phyloP scores from a whole-genome alignment of 805 yeast species.

The Ogataea dorogensis region DNA sequence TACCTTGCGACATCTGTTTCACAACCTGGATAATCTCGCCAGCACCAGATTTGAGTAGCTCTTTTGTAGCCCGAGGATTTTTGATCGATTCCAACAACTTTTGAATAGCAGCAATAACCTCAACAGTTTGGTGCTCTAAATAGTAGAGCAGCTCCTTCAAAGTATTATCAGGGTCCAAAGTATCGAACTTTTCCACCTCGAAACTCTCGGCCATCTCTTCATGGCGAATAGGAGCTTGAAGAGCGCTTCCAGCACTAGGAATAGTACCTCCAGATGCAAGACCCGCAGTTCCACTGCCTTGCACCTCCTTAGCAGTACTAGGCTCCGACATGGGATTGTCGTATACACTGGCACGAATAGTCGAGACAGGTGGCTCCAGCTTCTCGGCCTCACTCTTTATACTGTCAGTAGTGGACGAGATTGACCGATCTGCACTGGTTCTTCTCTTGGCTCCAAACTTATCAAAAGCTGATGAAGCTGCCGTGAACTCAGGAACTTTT shows the following conservation, averaged over 20 bases:
- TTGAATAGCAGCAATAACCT: constrained; percentile 88
- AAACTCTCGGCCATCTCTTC: constrained; percentile 36
- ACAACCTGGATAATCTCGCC: constrained; percentile 76
- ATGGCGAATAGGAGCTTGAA: constrained; percentile 15
- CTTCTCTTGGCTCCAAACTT: constrained; percentile 34
- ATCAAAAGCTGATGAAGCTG: constrained; percentile 26
- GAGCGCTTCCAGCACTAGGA: constrained; percentile 26
- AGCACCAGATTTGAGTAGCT: constrained; percentile 69
- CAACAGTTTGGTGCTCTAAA: constrained; percentile 90
- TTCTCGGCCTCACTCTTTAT: constrained; percentile 1
- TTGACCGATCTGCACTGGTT: constrained; percentile 8
- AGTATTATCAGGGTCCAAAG: constrained; percentile 85
- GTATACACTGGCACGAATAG: constrained; percentile 7
- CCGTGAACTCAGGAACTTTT: constrained; percentile 7
- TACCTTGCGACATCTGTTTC: constrained; percentile 84
- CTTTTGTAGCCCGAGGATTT: constrained; percentile 72
- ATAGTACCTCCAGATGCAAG: constrained; percentile 18
- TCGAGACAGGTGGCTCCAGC: neutral
- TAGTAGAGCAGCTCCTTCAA: constrained; percentile 78
- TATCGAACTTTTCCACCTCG: constrained; percentile 73
- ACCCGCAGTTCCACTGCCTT: constrained; percentile 1
- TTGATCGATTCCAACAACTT: constrained; percentile 73
- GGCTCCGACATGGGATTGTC: constrained; percentile 13
- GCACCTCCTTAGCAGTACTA: neutral
- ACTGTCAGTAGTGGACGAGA: constrained; percentile 7